These are phyloP conservation scores for Rhexocercosporidium sp. DNA, from an alignment of 2,329 filamentous ascomycete species.

Conservation along the genomic window DNA sequence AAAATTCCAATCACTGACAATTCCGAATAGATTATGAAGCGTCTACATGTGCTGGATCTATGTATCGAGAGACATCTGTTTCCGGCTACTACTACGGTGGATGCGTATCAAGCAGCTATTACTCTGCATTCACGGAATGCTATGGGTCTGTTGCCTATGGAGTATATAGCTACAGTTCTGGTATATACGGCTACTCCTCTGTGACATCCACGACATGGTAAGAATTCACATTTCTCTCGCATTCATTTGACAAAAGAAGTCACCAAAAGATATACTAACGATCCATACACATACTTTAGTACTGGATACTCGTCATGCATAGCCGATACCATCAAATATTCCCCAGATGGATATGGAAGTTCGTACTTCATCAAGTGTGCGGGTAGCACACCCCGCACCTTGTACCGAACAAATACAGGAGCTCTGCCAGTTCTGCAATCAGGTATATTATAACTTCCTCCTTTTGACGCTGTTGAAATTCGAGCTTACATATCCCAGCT, in stretches of 20 bases:
- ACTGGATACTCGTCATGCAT: background rate
- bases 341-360: background rate
- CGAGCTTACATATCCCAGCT: background rate
- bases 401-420: slow-evolving; percentile 5
- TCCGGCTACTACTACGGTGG: background rate
- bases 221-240: too few relatives aligned
- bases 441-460: background rate
- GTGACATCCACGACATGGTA: background rate
- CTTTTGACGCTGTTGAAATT: too few relatives aligned
- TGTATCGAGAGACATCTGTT: background rate
- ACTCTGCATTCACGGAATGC: background rate
- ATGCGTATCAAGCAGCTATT: background rate
- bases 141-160: background rate
- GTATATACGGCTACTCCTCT: background rate
- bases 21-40: background rate
- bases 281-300: background rate
- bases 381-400: background rate
- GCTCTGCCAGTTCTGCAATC: background rate
- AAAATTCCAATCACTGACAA: background rate
- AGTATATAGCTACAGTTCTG: background rate
- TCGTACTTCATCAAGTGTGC: slow-evolving; percentile 6
- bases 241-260: too few relatives aligned
- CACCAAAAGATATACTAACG: too few relatives aligned
- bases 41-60: background rate
- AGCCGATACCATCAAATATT: background rate